Conservation (phyloP, 2,329 filamentous ascomycete species). For the Clarireedia hainanense region DNA sequence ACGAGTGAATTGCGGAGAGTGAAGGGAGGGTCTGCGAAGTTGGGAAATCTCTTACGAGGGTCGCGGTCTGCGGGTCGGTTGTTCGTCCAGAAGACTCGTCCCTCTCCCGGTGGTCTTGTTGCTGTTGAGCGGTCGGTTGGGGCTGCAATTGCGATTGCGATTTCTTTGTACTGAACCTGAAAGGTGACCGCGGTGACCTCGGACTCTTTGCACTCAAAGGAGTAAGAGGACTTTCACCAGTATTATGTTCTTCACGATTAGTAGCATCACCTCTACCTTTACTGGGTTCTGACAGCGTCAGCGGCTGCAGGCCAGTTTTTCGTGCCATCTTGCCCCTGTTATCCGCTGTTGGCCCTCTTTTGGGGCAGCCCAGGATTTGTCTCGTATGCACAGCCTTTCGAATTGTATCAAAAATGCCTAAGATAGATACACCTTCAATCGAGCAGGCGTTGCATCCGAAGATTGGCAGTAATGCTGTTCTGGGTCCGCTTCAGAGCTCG, state of each 20-base stretch:
- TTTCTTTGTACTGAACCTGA: constrained; percentile 26
- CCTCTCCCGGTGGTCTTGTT: background rate
- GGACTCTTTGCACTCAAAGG: constrained; percentile 23
- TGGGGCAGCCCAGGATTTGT: constrained; percentile 9
- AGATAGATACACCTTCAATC: constrained; percentile 13
- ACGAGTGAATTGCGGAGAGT: constrained; percentile 15
- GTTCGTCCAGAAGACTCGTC: constrained; percentile 18
- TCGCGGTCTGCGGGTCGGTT: constrained; percentile 13
- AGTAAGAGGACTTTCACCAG: constrained; percentile 16
- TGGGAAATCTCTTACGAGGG: constrained; percentile 11
- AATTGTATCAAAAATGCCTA: constrained; percentile 15
- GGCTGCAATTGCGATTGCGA: constrained; percentile 10
- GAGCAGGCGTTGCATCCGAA: constrained; percentile 15
- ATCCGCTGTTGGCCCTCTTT: constrained; percentile 12
- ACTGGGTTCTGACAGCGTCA: constrained; percentile 20
- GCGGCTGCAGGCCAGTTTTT: constrained; percentile 26
- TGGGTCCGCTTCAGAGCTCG: background rate
- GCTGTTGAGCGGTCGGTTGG: background rate
- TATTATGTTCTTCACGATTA: background rate
- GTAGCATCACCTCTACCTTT: constrained; percentile 9
- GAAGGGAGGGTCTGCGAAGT: constrained; percentile 19
- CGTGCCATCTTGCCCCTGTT: constrained; percentile 23
- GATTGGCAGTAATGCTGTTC: background rate
- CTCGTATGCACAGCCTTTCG: constrained; percentile 22
- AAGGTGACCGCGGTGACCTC: constrained; percentile 25